A percentile compares a stretch with the other conserved stretches of the same genome.
Evolutionary conservation across 345 rosid genomes (phyloP).

Genomic region (Sonneratia caseolaris): DNA sequence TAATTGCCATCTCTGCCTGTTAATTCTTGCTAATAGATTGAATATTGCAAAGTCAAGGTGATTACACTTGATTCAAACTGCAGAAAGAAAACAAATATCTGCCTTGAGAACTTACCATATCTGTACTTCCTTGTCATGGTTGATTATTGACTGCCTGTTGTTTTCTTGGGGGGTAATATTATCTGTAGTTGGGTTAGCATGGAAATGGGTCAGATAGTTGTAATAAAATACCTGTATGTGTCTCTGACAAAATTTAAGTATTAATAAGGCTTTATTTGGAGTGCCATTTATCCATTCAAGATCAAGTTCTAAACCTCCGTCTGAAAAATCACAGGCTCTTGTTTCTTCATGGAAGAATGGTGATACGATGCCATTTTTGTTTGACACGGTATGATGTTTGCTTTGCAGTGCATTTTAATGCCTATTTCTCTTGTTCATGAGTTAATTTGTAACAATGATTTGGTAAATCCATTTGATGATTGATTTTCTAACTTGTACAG

Average conservation of each 20-base stretch:
- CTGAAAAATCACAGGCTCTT: slow-evolving; percentile 52
- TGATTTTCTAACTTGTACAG: slow-evolving; percentile 22
- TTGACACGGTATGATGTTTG: slow-evolving; percentile 11
- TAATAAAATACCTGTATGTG: neutral
- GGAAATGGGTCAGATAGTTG: neutral
- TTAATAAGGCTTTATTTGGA: neutral
- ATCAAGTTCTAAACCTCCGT: neutral
- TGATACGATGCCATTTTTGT: slow-evolving; percentile 85
- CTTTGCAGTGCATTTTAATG: neutral
- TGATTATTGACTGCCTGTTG: neutral
- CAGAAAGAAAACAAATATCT: neutral
- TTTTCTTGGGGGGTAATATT: neutral
- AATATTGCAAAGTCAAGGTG: neutral
- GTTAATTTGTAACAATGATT: neutral
- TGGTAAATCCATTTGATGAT: neutral
- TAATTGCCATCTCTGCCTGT: neutral
- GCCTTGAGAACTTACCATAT: neutral
- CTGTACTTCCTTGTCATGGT: neutral
- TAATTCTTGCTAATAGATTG: neutral
- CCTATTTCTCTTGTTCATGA: neutral
- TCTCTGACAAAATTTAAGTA: neutral
- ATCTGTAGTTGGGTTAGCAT: neutral
- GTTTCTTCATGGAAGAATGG: slow-evolving; percentile 79
- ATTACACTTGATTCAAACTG: neutral
- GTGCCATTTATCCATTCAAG: neutral